Conservation (phyloP, 2,329 filamentous ascomycete species). For the Fusarium mangiferae region DNA sequence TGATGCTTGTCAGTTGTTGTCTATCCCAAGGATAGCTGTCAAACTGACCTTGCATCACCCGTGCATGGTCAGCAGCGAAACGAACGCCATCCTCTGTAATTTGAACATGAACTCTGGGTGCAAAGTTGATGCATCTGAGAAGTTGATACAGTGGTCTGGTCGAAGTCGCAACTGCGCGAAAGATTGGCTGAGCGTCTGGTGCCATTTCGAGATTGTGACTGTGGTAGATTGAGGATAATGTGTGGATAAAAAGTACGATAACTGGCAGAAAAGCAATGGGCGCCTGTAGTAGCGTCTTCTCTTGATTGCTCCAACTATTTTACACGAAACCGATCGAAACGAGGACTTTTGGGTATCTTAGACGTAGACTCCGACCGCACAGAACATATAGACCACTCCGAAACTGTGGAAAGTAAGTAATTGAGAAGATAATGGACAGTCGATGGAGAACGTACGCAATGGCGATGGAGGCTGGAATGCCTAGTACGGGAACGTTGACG, state of each 20-base stretch:
- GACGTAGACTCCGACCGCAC: slow-evolving; percentile 97
- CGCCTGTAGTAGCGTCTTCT: slow-evolving; percentile 47
- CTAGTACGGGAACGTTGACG: slow-evolving; percentile 79
- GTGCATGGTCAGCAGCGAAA: slow-evolving; percentile 87
- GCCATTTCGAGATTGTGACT: slow-evolving; percentile 41
- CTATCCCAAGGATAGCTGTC: not conserved
- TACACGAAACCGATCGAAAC: slow-evolving; percentile 48
- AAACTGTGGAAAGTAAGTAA: slow-evolving; percentile 66
- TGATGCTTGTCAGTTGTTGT: slow-evolving; percentile 28
- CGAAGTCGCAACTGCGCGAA: slow-evolving; percentile 81
- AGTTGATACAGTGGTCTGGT: slow-evolving; percentile 78
- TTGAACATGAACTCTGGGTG: slow-evolving; percentile 70
- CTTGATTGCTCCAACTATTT: slow-evolving; percentile 51
- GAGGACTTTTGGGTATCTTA: slow-evolving; percentile 65
- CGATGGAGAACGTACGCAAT: slow-evolving; percentile 76
- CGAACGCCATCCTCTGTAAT: slow-evolving; percentile 87
- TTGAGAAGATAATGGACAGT: not conserved
- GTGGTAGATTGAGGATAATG: slow-evolving; percentile 8
- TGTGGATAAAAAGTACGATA: slow-evolving; percentile 29
- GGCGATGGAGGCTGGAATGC: slow-evolving; percentile 86
- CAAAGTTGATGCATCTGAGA: slow-evolving; percentile 68
- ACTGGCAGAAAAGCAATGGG: slow-evolving; percentile 40
- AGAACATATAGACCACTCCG: slow-evolving; percentile 98
- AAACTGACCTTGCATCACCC: slow-evolving; percentile 85
- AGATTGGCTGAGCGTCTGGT: slow-evolving; percentile 62